phyloP scores from a whole-genome alignment of 176 grass and related monocot genomes.

The Bolboschoenus planiculmis region DNA sequence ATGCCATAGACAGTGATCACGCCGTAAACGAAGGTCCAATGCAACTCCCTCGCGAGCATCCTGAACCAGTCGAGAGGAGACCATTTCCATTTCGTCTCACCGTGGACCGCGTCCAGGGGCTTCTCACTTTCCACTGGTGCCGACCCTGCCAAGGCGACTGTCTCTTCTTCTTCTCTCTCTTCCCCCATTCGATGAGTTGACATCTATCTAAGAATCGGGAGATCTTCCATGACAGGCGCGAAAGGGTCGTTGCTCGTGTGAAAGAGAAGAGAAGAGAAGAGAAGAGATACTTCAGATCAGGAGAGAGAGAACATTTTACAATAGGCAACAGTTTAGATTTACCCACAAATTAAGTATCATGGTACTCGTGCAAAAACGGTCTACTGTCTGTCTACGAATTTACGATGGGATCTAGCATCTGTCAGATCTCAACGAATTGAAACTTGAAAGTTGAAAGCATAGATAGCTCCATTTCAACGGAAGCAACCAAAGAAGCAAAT shows the following conservation, averaged over 20 bases:
- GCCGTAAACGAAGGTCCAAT: conserved; percentile 84
- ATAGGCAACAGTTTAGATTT: background rate
- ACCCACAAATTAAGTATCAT: background rate
- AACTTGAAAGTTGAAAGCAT: background rate
- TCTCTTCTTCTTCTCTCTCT: conserved; percentile 4
- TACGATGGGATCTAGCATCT: background rate
- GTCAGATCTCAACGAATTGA: background rate
- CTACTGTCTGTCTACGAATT: background rate
- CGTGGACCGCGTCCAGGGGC: background rate
- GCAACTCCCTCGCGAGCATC: conserved; percentile 63
- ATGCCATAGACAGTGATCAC: conserved; percentile 53
- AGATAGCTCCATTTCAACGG: background rate
- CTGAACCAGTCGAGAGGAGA: conserved; percentile 53
- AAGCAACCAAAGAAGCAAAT: background rate
- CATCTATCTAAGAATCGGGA: background rate
- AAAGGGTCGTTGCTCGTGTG: background rate
- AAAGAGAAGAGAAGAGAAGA: background rate
- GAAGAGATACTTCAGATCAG: background rate
- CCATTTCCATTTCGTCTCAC: conserved; percentile 4
- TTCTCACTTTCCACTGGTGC: background rate
- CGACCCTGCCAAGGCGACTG: conserved; percentile 1
- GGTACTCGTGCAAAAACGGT: background rate
- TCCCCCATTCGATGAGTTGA: conserved; percentile 1
- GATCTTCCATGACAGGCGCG: background rate
- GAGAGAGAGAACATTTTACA: background rate